These are phyloP conservation scores for Arabidopsis lyrata DNA, from an alignment of 441 rosid genomes.

Conservation along the genomic window DNA sequence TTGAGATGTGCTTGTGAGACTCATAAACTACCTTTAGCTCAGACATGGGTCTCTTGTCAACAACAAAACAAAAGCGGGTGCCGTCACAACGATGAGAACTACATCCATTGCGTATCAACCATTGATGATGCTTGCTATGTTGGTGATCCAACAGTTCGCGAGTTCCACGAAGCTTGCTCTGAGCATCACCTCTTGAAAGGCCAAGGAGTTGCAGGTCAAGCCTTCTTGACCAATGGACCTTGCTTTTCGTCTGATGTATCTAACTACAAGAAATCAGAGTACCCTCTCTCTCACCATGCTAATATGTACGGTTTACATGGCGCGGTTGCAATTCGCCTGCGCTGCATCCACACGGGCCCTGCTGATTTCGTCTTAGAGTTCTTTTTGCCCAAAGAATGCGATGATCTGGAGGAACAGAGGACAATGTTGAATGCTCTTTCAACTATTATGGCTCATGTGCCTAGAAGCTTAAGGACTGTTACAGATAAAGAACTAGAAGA, in stretches of 20 bases:
- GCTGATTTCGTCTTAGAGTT: conserved; percentile 89
- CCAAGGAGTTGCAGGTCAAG: conserved; percentile 87
- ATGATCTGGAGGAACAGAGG: conserved; percentile 65
- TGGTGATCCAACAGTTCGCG: conserved; percentile 57
- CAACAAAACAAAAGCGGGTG: conserved; percentile 85
- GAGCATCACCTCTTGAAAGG: conserved; percentile 95
- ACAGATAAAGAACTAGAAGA: conserved; percentile 75
- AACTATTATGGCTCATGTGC: conserved; percentile 65
- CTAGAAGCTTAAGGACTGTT: conserved; percentile 73
- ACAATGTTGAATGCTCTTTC: conserved; percentile 76
- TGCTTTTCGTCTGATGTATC: conserved; percentile 83
- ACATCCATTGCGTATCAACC: conserved; percentile 73
- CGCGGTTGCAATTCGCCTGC: conserved; percentile 84
- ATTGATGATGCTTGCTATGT: conserved; percentile 76
- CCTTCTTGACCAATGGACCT: conserved; percentile 84
- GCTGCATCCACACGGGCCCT: conserved; percentile 69
- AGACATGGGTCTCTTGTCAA: conserved; percentile 79
- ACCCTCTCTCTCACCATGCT: conserved; percentile 94
- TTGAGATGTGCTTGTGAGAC: conserved; percentile 78
- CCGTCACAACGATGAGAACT: conserved; percentile 80
- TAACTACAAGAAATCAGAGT: conserved; percentile 61
- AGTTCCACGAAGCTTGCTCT: conserved; percentile 87
- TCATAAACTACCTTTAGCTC: conserved; percentile 80
- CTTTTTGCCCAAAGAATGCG: conserved; percentile 80
- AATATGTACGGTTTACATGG: conserved; percentile 77